Conservation (phyloP, 139 green algal genomes). For the Haematococcus lacustris region DNA sequence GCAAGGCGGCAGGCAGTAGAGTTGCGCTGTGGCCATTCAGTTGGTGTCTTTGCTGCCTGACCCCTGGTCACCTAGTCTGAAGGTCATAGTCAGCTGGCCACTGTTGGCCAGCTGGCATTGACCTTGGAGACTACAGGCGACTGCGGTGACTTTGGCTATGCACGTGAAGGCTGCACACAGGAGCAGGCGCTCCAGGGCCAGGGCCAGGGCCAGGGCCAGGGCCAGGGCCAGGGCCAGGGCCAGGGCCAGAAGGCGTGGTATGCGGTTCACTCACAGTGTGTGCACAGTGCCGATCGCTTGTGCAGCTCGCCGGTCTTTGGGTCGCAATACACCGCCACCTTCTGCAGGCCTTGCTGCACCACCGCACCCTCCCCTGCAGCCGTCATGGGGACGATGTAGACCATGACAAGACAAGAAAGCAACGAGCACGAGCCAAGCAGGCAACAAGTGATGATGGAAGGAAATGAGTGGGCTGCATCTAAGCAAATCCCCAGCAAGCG, state of each 20-base stretch:
- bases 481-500: not conserved
- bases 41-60: no score
- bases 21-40: no score
- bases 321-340: slow-evolving; percentile 24
- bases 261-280: not conserved
- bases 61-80: no score
- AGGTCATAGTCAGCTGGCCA: no score
- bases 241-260: not conserved
- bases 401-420: not conserved
- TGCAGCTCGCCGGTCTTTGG: slow-evolving; percentile 7
- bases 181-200: no score
- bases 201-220: not conserved
- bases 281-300: slow-evolving; percentile 4
- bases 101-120: no score
- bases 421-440: not conserved
- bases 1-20: no score
- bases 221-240: no score
- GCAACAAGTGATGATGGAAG: no score
- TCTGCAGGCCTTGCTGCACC: slow-evolving; percentile 28
- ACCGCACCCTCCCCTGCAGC: slow-evolving; percentile 22
- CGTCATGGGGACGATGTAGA: not conserved
- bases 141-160: not conserved
- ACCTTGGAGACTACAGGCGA: no score
- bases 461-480: not conserved
- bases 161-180: not conserved